phyloP scores from a whole-genome alignment of 73 alveolate species.

The Tetrahymena elliotti region DNA sequence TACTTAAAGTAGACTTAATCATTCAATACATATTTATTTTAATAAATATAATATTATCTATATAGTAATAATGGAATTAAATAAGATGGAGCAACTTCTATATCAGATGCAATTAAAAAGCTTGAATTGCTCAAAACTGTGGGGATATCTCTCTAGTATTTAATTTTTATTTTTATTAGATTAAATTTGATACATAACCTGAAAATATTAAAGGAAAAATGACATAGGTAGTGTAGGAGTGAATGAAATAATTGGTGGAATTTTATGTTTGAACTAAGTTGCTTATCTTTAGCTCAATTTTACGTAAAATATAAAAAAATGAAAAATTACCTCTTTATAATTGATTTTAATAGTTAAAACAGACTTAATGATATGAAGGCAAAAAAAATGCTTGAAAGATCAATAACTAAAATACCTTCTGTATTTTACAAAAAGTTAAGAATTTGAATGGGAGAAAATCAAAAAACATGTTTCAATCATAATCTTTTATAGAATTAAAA shows the following conservation, averaged over 20 bases:
- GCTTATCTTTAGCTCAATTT: neutral
- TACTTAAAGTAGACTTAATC: neutral
- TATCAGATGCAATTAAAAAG: neutral
- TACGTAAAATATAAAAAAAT: neutral
- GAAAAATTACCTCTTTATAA: neutral
- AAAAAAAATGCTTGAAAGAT: neutral
- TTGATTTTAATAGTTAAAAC: neutral
- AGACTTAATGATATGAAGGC: neutral
- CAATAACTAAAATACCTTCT: neutral
- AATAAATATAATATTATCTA: neutral
- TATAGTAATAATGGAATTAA: neutral
- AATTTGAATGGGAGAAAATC: neutral
- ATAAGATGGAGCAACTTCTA: neutral
- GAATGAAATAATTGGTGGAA: neutral
- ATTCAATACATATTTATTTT: neutral
- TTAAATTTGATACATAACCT: neutral
- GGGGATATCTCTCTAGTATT: neutral
- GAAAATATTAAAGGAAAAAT: neutral
- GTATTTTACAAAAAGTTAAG: neutral
- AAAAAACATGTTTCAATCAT: no score
- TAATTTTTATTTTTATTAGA: neutral
- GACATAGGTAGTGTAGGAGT: neutral
- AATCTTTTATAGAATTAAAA: no score
- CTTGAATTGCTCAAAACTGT: neutral
- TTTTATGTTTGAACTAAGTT: neutral